phyloP scores from a whole-genome alignment of 306 rosid species.

The Medicago arabica region DNA sequence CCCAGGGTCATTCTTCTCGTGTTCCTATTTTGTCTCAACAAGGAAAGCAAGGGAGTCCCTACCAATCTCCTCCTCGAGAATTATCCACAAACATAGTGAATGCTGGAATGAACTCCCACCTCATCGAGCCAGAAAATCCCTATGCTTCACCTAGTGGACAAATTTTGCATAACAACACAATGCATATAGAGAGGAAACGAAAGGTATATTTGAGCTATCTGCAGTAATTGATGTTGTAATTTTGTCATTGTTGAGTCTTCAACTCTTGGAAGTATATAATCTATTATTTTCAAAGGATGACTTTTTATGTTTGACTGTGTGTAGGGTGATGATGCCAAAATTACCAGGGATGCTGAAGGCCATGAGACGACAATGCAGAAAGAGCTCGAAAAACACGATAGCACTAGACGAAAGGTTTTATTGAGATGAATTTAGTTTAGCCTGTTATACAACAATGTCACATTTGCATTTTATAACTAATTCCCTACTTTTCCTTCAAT shows the following conservation, averaged over 20 bases:
- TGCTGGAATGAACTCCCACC: slow-evolving; percentile 58
- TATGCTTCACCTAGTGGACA: slow-evolving; percentile 60
- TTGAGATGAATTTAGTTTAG: slow-evolving; percentile 36
- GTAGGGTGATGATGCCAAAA: slow-evolving; percentile 77
- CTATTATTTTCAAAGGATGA: slow-evolving; percentile 31
- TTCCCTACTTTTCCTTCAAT: not conserved
- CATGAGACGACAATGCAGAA: slow-evolving; percentile 74
- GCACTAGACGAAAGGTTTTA: slow-evolving; percentile 80
- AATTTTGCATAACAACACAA: slow-evolving; percentile 48
- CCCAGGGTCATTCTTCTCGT: slow-evolving; percentile 67
- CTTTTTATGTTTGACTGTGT: slow-evolving; percentile 37
- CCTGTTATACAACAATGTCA: slow-evolving; percentile 9
- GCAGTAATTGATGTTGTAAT: slow-evolving; percentile 26
- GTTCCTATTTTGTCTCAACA: slow-evolving; percentile 66
- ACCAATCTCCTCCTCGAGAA: slow-evolving; percentile 63
- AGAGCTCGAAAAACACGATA: slow-evolving; percentile 94
- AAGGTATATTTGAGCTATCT: slow-evolving; percentile 65
- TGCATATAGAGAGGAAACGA: slow-evolving; percentile 71
- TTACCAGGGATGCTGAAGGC: slow-evolving; percentile 71
- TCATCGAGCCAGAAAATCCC: slow-evolving; percentile 65
- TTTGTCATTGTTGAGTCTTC: slow-evolving; percentile 18
- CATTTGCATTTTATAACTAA: slow-evolving; percentile 3
- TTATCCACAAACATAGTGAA: slow-evolving; percentile 48
- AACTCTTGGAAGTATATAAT: slow-evolving; percentile 17
- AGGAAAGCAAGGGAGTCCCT: slow-evolving; percentile 64